These are phyloP conservation scores for Davidsoniella australis DNA, from an alignment of 2,329 filamentous ascomycete genomes.

Conservation along the genomic window DNA sequence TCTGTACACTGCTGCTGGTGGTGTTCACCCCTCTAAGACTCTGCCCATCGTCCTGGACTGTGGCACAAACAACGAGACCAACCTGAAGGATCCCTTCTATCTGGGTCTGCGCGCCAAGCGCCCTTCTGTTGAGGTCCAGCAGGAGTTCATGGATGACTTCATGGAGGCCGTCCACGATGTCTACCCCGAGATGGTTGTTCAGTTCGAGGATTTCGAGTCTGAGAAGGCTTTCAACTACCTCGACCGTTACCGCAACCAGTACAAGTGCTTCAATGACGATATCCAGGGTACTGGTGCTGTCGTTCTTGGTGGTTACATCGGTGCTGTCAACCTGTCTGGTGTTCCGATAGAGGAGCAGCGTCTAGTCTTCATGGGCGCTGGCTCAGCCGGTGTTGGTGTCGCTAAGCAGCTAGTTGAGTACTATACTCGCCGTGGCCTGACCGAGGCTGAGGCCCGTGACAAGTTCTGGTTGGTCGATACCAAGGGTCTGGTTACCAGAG, in stretches of 20 bases:
- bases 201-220: constrained; percentile 97
- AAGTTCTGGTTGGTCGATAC: constrained; percentile 98
- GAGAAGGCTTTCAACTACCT: constrained; percentile 80
- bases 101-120: constrained; percentile 77
- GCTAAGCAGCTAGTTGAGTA: constrained; percentile 96
- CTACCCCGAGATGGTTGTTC: constrained; percentile 53
- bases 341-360: constrained; percentile 79
- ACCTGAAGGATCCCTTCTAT: constrained; percentile 60
- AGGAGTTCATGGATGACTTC: constrained; percentile 91
- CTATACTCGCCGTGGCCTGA: constrained; percentile 82
- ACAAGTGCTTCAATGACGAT: constrained; percentile 97
- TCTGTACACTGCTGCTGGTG: constrained; percentile 87
- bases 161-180: constrained; percentile 77
- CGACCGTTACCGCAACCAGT: constrained; percentile 69
- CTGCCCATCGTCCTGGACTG: constrained; percentile 52
- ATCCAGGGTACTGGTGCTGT: constrained; percentile 96
- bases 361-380: constrained; percentile 90
- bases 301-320: constrained; percentile 64
- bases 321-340: constrained; percentile 66
- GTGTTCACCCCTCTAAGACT: constrained; percentile 78
- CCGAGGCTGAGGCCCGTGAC: constrained; percentile 68
- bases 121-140: constrained; percentile 58
- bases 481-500: constrained; percentile 81
- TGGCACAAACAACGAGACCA: constrained; percentile 48
- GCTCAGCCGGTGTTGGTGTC: constrained; percentile 89